Evolutionary conservation across 805 yeast genomes (phyloP), one percentile per base, ranked within the genome.

Genomic region (Cephaloascus albidus): DNA sequence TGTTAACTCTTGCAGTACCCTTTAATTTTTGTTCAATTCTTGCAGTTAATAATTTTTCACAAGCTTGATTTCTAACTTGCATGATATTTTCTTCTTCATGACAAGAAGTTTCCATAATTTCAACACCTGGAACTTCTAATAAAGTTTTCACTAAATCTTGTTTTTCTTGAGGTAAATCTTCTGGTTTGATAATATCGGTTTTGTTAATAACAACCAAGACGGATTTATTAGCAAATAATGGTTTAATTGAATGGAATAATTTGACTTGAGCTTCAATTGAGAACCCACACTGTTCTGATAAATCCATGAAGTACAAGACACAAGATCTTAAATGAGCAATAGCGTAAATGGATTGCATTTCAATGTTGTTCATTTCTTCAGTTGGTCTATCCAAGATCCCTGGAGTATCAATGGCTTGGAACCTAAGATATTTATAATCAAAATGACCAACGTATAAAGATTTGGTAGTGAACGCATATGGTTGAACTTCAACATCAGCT

Each of bases 351-450:
- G 95, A 85, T 70, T 93, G 99, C 98, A 93, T 93, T 71, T 93
- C 99, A 63, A 93, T 93, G 66, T 93, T 93, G 72, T 93, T 93
- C 99, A 93, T 93, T 61, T 93, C 98, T 65, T 93, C 99, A 35
- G 97, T 88, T 44, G 98, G 98, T 63, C 97, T 81, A 65, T 93
- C 99, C 60, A 93, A 72, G 54, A 93, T 89, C 71, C 99, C 99
- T 27, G 99, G 98, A 31, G 98, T 93, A 65, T 93, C 99, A 57
- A 93, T 93, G 41, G 97, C 98, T 71, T 93, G 99, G 72, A 93
- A 93, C 57, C 99, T 76, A 57, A 93, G 71, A 63, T 93, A 94
- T 68, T 93, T 93, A 71, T 93, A 93, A 68, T 93, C 99, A 60
- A 93, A 93, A 68, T 93, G 99, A 50, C 99, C 99, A 43, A 93